These are phyloP conservation scores for Phytophthora pinifolia DNA, from an alignment of 352 stramenopile species.

Conservation along the genomic window DNA sequence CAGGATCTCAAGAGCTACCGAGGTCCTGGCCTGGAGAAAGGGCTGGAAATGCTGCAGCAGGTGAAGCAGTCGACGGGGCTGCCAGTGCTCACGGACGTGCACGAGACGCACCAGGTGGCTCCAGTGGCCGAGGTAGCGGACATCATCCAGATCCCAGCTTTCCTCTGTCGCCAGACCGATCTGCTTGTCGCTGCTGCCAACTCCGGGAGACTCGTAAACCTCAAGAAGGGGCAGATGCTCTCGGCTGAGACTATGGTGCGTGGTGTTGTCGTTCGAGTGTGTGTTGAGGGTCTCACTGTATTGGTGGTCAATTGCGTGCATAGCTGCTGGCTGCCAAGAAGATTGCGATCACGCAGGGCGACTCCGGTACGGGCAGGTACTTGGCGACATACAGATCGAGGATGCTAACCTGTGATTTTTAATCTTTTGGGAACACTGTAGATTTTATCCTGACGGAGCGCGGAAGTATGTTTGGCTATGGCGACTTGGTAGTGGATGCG, in stretches of 20 bases:
- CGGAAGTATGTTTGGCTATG: constrained; percentile 88
- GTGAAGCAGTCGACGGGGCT: constrained; percentile 75
- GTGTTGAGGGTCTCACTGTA: constrained; percentile 3
- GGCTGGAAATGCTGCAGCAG: constrained; percentile 70
- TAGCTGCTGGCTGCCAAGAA: constrained; percentile 81
- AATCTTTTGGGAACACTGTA: constrained; percentile 1
- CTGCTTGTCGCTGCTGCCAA: constrained; percentile 75
- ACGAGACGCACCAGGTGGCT: constrained; percentile 82
- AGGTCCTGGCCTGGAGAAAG: constrained; percentile 67
- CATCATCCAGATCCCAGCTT: constrained; percentile 88
- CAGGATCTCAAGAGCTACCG: constrained; percentile 81
- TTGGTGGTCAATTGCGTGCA: constrained; percentile 1
- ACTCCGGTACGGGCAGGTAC: constrained; percentile 30
- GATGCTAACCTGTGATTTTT: neutral
- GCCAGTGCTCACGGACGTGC: constrained; percentile 82
- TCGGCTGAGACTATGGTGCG: constrained; percentile 80
- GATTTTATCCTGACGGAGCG: constrained; percentile 87
- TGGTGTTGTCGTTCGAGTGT: neutral
- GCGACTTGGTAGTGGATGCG: constrained; percentile 85
- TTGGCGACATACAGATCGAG: neutral
- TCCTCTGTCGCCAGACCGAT: constrained; percentile 89
- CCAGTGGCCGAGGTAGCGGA: constrained; percentile 71
- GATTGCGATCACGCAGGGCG: constrained; percentile 53
- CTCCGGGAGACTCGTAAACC: constrained; percentile 78
- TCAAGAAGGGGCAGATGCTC: constrained; percentile 91